These are phyloP conservation scores for Plasmodium vinckei DNA, from an alignment of 169 alveolate species.

Conservation along the genomic window DNA sequence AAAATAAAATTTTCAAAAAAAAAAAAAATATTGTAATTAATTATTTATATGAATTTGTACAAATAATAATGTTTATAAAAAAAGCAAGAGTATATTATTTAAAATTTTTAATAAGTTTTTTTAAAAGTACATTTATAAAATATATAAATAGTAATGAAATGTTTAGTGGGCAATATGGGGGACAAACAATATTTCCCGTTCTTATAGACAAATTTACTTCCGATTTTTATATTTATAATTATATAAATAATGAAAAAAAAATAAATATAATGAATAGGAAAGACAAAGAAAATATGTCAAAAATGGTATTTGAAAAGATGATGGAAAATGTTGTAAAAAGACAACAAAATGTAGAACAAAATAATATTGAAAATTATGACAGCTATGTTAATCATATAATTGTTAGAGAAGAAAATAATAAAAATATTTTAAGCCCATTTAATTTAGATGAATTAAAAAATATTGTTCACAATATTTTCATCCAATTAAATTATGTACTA, in stretches of 20 bases:
- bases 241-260: slow-evolving; percentile 23
- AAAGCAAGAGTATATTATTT: slow-evolving; percentile 14
- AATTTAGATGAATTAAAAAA: slow-evolving; percentile 29
- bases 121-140: slow-evolving; percentile 51
- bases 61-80: slow-evolving; percentile 21
- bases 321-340: not conserved
- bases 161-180: slow-evolving; percentile 3
- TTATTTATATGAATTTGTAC: slow-evolving; percentile 35
- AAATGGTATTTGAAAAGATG: not conserved
- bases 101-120: slow-evolving; percentile 31
- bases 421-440: not conserved
- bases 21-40: slow-evolving; percentile 22
- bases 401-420: slow-evolving; percentile 1
- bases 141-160: slow-evolving; percentile 28
- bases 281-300: slow-evolving; percentile 9
- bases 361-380: not conserved
- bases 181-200: not conserved
- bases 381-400: slow-evolving; percentile 10
- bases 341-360: too few relatives aligned
- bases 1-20: slow-evolving; percentile 16
- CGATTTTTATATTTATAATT: slow-evolving; percentile 15
- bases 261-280: slow-evolving; percentile 9
- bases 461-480: slow-evolving; percentile 24
- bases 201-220: slow-evolving; percentile 16
- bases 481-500: slow-evolving; percentile 10